phyloP scores from a whole-genome alignment of 768 basidiomycete species.

The Omphalotus guepiniiformis region DNA sequence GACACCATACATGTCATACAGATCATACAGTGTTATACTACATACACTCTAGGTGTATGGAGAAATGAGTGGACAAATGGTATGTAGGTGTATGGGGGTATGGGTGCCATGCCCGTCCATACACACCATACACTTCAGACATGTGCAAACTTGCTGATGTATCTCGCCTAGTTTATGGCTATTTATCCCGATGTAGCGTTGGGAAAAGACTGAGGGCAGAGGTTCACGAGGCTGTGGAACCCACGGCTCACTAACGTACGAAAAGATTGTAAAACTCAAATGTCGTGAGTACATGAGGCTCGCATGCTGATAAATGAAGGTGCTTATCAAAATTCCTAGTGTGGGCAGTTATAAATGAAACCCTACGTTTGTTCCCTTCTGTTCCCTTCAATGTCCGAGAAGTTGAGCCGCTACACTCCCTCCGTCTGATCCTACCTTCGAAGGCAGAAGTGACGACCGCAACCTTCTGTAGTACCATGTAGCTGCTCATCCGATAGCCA shows the following conservation, averaged over 20 bases:
- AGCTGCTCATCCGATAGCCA: no score
- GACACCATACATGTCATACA: no score
- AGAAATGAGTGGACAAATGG: no score
- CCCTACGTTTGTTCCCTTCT: slow-evolving; percentile 72
- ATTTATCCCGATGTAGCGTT: slow-evolving; percentile 55
- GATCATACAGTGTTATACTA: no score
- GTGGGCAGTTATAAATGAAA: slow-evolving; percentile 77
- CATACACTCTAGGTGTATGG: no score
- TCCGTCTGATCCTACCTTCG: slow-evolving; percentile 43
- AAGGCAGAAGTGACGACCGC: no score
- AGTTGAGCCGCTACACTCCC: slow-evolving; percentile 48
- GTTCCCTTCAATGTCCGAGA: slow-evolving; percentile 72
- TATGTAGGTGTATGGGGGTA: no score
- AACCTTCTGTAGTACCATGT: no score
- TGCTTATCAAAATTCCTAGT: no score
- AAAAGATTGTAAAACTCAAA: slow-evolving; percentile 54
- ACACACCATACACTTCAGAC: slow-evolving; percentile 46
- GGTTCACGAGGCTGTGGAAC: slow-evolving; percentile 52
- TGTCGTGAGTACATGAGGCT: no score
- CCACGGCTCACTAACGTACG: slow-evolving; percentile 46
- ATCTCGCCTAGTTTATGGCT: slow-evolving; percentile 64
- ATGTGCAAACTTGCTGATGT: slow-evolving; percentile 64
- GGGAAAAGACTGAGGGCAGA: slow-evolving; percentile 54
- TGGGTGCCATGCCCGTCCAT: no score
- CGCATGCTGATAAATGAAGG: slow-evolving; percentile 9